These are phyloP conservation scores for Cicer judaicum DNA, from an alignment of 306 rosid genomes.

Conservation along the genomic window DNA sequence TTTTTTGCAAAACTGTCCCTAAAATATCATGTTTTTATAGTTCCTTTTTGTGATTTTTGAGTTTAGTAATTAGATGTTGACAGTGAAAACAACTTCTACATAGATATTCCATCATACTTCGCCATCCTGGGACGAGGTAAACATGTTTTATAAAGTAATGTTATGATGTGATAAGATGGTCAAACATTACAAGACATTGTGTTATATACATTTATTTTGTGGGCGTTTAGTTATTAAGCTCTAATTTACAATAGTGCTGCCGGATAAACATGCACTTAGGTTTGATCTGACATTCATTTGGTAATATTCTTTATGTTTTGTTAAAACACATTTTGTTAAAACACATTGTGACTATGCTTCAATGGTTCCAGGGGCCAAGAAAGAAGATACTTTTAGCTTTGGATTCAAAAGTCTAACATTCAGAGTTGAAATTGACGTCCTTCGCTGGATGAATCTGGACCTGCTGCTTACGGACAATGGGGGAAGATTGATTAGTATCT, in stretches of 20 bases:
- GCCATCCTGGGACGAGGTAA: background rate
- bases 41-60: background rate
- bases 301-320: background rate
- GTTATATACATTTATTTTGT: background rate
- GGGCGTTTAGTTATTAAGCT: background rate
- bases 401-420: constrained; percentile 74
- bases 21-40: background rate
- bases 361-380: constrained; percentile 87
- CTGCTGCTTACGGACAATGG: constrained; percentile 23
- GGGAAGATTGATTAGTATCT: constrained; percentile 36
- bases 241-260: background rate
- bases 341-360: constrained; percentile 41
- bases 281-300: constrained; percentile 7
- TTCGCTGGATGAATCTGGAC: constrained; percentile 35
- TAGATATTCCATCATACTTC: background rate
- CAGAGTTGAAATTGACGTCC: constrained; percentile 35
- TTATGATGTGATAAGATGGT: background rate
- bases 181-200: background rate
- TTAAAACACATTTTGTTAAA: constrained; percentile 34
- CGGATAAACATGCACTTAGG: background rate
- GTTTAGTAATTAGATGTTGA: background rate
- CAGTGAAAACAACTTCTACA: background rate
- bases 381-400: constrained; percentile 93
- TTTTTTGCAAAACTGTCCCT: constrained; percentile 1
- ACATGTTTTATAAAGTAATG: background rate